These are phyloP conservation scores for Fonsecaea erecta DNA, from an alignment of 2,329 filamentous ascomycete genomes.

Conservation along the genomic window DNA sequence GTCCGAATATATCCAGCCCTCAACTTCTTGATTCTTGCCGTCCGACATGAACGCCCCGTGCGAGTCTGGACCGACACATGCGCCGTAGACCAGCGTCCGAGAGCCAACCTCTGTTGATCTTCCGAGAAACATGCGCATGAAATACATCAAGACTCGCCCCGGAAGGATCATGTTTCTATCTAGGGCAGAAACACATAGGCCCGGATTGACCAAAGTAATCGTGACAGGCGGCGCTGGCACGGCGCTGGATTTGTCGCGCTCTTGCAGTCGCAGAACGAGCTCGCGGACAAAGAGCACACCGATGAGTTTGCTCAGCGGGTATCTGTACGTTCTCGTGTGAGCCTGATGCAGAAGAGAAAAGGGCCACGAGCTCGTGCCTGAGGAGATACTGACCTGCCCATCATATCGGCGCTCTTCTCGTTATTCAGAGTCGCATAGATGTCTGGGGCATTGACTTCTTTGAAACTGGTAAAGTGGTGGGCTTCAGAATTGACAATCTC, in stretches of 20 bases:
- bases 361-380: not conserved
- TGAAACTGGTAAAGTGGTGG: conserved; percentile 34
- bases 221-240: conserved; percentile 23
- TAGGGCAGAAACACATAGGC: conserved; percentile 35
- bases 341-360: not conserved
- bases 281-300: conserved; percentile 36
- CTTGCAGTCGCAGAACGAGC: conserved; percentile 23
- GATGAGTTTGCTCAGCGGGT: conserved; percentile 35
- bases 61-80: conserved; percentile 17
- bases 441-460: conserved; percentile 30
- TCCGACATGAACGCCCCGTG: conserved; percentile 31
- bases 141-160: not conserved
- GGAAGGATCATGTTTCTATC: conserved; percentile 3
- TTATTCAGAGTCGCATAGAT: conserved; percentile 29
- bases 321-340: conserved; percentile 16
- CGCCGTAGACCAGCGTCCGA: conserved; percentile 35
- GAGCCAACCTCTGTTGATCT: conserved; percentile 35
- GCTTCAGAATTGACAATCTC: conserved; percentile 37
- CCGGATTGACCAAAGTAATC: conserved; percentile 38
- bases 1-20: conserved; percentile 46
- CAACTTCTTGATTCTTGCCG: conserved; percentile 35
- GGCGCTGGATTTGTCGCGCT: not conserved
- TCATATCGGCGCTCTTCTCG: conserved; percentile 19
- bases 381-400: conserved; percentile 5
- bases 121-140: conserved; percentile 23